Percentiles rank a stretch among this genome's conserved stretches.
These are phyloP conservation scores for Boletus pseudopeckii DNA, from an alignment of 768 basidiomycete species.

Conservation along the genomic window DNA sequence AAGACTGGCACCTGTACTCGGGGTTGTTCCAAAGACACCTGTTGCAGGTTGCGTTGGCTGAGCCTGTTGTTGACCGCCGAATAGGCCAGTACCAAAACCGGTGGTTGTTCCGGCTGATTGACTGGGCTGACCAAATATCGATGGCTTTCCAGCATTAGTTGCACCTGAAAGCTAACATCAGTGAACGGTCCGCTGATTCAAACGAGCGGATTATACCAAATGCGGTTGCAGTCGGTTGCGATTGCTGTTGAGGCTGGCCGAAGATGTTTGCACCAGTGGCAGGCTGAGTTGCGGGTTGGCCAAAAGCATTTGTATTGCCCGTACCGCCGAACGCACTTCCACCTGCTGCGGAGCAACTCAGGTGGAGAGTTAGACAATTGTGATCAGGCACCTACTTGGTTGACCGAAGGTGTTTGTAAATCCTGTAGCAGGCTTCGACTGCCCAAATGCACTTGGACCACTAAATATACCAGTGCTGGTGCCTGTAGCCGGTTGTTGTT, in stretches of 20 bases:
- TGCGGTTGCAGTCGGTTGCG: conserved; percentile 32
- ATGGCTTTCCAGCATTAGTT: conserved; percentile 39
- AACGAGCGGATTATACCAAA: conserved; percentile 42
- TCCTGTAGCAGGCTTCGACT: conserved; percentile 32
- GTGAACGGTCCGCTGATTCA: background rate
- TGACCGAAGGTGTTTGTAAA: conserved; percentile 28
- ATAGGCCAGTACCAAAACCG: conserved; percentile 35
- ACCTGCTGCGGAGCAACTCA: conserved; percentile 11
- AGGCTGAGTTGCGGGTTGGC: conserved; percentile 27
- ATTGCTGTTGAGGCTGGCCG: conserved; percentile 38
- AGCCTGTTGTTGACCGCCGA: conserved; percentile 25
- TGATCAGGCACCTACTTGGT: conserved; percentile 15
- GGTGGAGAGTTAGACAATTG: background rate
- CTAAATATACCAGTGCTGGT: conserved; percentile 34
- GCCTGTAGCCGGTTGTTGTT: conserved; percentile 36
- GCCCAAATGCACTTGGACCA: conserved; percentile 30
- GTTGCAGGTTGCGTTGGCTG: conserved; percentile 25
- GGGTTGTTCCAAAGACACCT: conserved; percentile 30
- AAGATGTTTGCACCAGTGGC: conserved; percentile 28
- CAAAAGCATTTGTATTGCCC: conserved; percentile 21
- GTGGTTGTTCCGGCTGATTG: conserved; percentile 38
- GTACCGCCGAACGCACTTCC: conserved; percentile 24
- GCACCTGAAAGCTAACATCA: conserved; percentile 23
- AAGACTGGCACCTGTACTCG: conserved; percentile 24
- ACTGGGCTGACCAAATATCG: conserved; percentile 46